Percentiles rank a stretch among this genome's conserved stretches.
Conservation (phyloP, 2,329 filamentous ascomycete genomes). For the Fusarium torulosum region DNA sequence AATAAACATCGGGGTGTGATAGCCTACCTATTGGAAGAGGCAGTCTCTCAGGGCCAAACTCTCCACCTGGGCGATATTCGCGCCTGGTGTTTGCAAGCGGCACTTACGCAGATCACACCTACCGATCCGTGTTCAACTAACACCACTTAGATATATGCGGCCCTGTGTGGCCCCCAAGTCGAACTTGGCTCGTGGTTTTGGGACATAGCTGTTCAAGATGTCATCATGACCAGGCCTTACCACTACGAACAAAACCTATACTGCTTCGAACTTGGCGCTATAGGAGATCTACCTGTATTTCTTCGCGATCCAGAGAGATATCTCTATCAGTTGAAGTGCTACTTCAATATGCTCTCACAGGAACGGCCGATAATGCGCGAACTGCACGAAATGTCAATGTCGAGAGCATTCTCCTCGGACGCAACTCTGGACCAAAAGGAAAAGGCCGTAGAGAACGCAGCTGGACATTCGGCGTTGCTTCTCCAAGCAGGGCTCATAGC, state of each 20-base stretch:
- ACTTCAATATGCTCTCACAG: conserved; percentile 11
- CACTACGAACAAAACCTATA: conserved; percentile 18
- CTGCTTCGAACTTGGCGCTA: conserved; percentile 15
- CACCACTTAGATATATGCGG: conserved; percentile 10
- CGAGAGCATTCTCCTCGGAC: not conserved
- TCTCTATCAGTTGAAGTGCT: conserved; percentile 27
- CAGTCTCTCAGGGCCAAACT: conserved; percentile 1
- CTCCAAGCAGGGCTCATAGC: conserved; percentile 12
- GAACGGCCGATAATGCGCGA: conserved; percentile 7
- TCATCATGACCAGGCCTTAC: conserved; percentile 9
- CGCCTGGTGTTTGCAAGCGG: conserved; percentile 16
- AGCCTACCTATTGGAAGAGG: conserved; percentile 9
- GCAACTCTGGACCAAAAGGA: not conserved
- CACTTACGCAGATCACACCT: rapidly evolving
- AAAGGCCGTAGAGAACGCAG: conserved; percentile 10
- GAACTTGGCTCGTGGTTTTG: conserved; percentile 31
- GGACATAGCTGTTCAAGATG: conserved; percentile 15
- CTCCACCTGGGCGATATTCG: conserved; percentile 13
- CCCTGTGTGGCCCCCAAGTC: conserved; percentile 12
- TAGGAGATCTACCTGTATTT: conserved; percentile 23
- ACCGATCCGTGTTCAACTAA: not conserved
- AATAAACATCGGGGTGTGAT: conserved; percentile 19
- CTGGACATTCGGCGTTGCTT: conserved; percentile 14
- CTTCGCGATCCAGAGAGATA: conserved; percentile 25
- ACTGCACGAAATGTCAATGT: not conserved